Percentiles rank a stretch among this genome's conserved stretches.
Conservation (phyloP, 179 eudicot genomes). For the Gypsophila paniculata region DNA sequence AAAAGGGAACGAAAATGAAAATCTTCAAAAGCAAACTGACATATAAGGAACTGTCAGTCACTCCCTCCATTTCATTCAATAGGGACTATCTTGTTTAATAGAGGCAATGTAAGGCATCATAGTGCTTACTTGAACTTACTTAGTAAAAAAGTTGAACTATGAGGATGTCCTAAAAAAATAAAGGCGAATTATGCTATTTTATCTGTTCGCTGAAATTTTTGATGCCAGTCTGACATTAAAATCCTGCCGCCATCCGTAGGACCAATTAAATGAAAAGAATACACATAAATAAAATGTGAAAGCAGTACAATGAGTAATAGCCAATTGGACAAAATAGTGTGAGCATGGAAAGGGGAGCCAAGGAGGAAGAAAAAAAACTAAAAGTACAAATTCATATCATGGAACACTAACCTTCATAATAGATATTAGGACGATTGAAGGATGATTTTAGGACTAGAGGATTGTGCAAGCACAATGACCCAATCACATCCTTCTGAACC, state of each 20-base stretch:
- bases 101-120: too few relatives aligned
- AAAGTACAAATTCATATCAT: constrained; percentile 16
- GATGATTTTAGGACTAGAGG: constrained; percentile 80
- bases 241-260: background rate
- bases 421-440: constrained; percentile 86
- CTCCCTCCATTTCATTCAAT: background rate
- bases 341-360: background rate
- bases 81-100: too few relatives aligned
- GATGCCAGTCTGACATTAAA: background rate
- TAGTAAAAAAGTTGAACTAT: too few relatives aligned
- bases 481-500: constrained; percentile 87
- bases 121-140: too few relatives aligned
- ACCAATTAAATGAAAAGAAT: background rate
- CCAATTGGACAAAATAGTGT: background rate
- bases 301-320: background rate
- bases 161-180: too few relatives aligned
- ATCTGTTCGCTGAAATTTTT: background rate
- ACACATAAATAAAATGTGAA: too few relatives aligned
- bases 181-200: too few relatives aligned
- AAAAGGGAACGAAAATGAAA: background rate
- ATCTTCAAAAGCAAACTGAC: background rate
- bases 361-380: background rate
- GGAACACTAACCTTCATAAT: constrained; percentile 68
- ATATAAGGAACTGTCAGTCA: background rate
- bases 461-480: constrained; percentile 55